Evolutionary conservation across 2,329 filamentous ascomycete species (phyloP), one percentile per base, ranked within the genome.

Genomic region (Hymenoscyphus linearis): DNA sequence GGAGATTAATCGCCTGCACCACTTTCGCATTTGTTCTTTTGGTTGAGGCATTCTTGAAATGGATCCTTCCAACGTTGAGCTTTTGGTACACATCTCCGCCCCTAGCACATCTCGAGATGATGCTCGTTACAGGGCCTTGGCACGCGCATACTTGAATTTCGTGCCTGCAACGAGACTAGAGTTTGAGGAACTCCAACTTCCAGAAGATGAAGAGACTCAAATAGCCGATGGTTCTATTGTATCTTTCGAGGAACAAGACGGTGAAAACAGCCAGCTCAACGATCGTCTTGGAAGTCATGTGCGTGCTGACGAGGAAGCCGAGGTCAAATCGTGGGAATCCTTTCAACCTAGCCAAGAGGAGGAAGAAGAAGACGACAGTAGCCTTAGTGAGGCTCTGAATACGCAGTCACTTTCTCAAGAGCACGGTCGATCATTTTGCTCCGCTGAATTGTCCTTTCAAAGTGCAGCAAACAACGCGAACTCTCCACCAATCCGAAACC

Each of bases 151-250:
- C 57, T 59, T 74, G 12, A 35, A 65, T 44, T 74, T 74, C 55
- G 58, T 66, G 36, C 68, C 69, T 13, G 57, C 56, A 25, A 64
- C 52, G 18, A 52, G 62, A 16, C 52, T 59, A 18, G 60, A 26
- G 34, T 27, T 72, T 27, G 44, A 50, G 44, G 47, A 59, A 6
- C 36, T 60, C 3, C 37, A 59, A 6, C 36, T 60, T 3, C 37
- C 18, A 7, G 59, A 6, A 36, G 40, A 18, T 1, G 34, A 31
- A 27, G 54, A 77, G 76, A 66, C 77, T 77, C 4, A 78, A 75
- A 3, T 75, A 73, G 37, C 69, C 71, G 66, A 79, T 78, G 55
- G 75, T 74, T 57, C 79, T 76, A 16, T 74, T 71, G 63, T 78
- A 76, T 65, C 68, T 52, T 36, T 64, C 34, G 62, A 64, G n/a